Evolutionary conservation across 768 basidiomycete genomes (phyloP).

Genomic region (Calvatia gigantea): DNA sequence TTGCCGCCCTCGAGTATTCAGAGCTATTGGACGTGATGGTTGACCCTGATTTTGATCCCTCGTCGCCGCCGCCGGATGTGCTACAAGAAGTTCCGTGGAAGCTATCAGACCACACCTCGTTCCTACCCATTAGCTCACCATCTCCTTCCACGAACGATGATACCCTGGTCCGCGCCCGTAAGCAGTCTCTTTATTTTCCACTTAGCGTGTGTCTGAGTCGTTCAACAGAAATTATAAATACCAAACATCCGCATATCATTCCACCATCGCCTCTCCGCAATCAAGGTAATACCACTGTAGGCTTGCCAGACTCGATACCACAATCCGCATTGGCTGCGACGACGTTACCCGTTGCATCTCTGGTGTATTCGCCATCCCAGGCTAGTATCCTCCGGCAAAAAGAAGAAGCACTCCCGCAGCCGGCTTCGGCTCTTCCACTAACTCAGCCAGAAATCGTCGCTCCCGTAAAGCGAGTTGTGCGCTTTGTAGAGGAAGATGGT

Average conservation of each 20-base stretch:
- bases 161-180: background rate
- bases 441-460: background rate
- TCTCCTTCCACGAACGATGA: background rate
- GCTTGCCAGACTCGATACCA: background rate
- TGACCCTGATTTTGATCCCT: slow-evolving; percentile 37
- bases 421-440: slow-evolving; percentile 14
- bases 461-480: slow-evolving; percentile 52
- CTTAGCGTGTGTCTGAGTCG: background rate
- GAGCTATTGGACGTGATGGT: slow-evolving; percentile 63
- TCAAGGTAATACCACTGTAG: slow-evolving; percentile 24
- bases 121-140: background rate
- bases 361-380: slow-evolving; percentile 1
- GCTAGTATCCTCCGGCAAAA: background rate
- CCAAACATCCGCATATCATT: slow-evolving; percentile 34
- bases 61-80: slow-evolving; percentile 14
- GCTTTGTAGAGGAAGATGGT: slow-evolving; percentile 64
- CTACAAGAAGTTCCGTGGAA: slow-evolving; percentile 9
- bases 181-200: slow-evolving; percentile 8
- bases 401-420: slow-evolving; percentile 7
- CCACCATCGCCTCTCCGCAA: slow-evolving; percentile 49
- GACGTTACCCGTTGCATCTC: slow-evolving; percentile 2
- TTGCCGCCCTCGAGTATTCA: slow-evolving; percentile 72
- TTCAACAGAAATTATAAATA: slow-evolving; percentile 21
- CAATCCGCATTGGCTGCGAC: slow-evolving; percentile 9
- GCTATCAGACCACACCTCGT: background rate